Evolutionary conservation across 768 basidiomycete species (phyloP), one percentile per base, ranked within the genome.

Genomic region (Chalciporus chontae): DNA sequence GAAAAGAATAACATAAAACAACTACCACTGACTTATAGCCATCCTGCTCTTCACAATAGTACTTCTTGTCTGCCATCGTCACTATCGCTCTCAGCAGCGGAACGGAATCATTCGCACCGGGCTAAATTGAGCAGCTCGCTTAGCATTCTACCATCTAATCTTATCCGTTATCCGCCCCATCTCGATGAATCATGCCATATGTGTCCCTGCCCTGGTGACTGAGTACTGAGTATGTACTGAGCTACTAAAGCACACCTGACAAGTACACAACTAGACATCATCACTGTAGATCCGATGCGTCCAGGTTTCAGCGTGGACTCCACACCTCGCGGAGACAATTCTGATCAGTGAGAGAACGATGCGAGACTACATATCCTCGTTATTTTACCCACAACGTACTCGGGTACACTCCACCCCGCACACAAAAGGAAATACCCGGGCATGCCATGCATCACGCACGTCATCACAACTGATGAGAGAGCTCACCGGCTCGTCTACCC

Each of bases 241-340:
- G n/a, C 6, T n/a, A 32, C 21, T n/a, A 19, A 40, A 53, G 45
- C 44, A 43, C 54, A 50, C 40, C 41, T 27, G 26, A 27, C n/a
- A 39, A 34, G 37, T 45, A 45, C 37, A 45, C 45, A 36, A 39
- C 19, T n/a, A 15, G 13, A 40, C 38, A 53, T 62, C 54, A 62
- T 62, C 54, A 62, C 51, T 36, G 3, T n/a, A 57, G 47, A 50
- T 40, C 55, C 53, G 42, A 15, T 58, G 52, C 61, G 55, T 66
- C 56, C 56, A 52, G 63, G 64, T 18, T 63, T 51, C 64, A 40
- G 58, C 64, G 50, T 66, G 64, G 57, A 54, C 54, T 53, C 61
- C 61, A 65, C 60, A 46, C 57, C 62, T 63, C 51, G 62, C 58
- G 55, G 50, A 62, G 46, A 56, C 45, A 52, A 32, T 19, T 50